Evolutionary conservation across 202 grass and related monocot genomes (phyloP), one percentile per base, ranked within the genome.

Genomic region (Sporobolus alterniflorus): DNA sequence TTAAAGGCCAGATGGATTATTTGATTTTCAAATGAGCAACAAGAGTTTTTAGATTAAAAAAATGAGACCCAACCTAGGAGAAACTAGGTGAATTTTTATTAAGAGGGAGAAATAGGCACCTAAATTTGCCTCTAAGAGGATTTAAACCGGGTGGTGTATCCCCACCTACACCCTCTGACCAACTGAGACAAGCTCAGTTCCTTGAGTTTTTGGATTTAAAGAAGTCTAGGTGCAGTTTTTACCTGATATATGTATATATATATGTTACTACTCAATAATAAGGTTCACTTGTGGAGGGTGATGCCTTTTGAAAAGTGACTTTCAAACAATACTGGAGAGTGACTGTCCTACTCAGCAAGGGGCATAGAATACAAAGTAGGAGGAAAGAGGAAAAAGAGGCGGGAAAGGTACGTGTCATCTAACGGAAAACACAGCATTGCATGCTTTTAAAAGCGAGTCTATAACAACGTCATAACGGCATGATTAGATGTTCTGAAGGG

Each of bases 361-460:
- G 31, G 24, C 24, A 7, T 41, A 9, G 21, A 57, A 31, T 71
- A 49, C 1, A 17, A 9, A 65, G 34, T 16, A 63, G 24, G 2
- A 28, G 59, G 41, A 0, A 16, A 14, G 8, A 14, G 1, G 21
- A 34, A 8, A 36, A 41, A 73, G 82, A 61, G 67, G 32, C 52
- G 28, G 68, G 84, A 90, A 83, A 87, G 84, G 67, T 79, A 83
- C n/a, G 69, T 87, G 79, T 49, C 83, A 83, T 79, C 79, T 90
- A 71, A 87, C 84, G 41, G 3, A 64, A 49, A 69, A 9, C 82
- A 40, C 18, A 57, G 13, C 41, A 69, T 20, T 64, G 52, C 78
- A 47, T 13, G 61, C 51, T 86, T 86, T 86, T 55, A 69, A 86
- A 89, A 86, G 79, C 16, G 50, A 73, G 34, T 1, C 11, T 28